Conservation (phyloP, 805 yeast genomes). For the Starmerella stigmatis region DNA sequence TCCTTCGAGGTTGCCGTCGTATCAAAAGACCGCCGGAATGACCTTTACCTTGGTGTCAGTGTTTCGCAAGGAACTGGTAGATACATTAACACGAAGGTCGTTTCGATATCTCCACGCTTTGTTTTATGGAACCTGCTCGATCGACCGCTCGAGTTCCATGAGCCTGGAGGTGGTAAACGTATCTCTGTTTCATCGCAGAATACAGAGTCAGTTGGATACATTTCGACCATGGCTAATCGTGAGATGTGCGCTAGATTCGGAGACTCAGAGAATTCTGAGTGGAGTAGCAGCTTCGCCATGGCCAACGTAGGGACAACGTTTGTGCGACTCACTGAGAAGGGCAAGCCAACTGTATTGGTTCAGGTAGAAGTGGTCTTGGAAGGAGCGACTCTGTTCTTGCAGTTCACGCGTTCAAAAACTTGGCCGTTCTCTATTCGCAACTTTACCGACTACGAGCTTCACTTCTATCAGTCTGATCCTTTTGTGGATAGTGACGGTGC, state of each 20-base stretch:
- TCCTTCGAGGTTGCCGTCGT: conserved; percentile 44
- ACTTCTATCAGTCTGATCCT: conserved; percentile 80
- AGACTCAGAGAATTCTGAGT: conserved; percentile 44
- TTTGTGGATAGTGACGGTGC: conserved; percentile 53
- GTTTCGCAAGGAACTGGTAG: conserved; percentile 72
- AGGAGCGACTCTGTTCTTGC: conserved; percentile 68
- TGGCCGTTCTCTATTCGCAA: conserved; percentile 95
- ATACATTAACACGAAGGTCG: conserved; percentile 63
- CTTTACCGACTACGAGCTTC: conserved; percentile 77
- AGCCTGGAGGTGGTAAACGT: conserved; percentile 23
- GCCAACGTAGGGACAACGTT: conserved; percentile 75
- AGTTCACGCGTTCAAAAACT: conserved; percentile 57
- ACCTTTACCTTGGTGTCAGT: conserved; percentile 60
- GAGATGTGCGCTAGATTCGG: conserved; percentile 29
- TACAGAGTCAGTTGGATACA: conserved; percentile 49
- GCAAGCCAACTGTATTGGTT: conserved; percentile 49
- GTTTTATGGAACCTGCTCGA: conserved; percentile 54
- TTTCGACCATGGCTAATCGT: conserved; percentile 29
- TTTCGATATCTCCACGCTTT: conserved; percentile 75
- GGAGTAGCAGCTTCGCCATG: conserved; percentile 84
- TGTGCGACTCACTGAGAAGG: conserved; percentile 55
- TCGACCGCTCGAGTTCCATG: conserved; percentile 37
- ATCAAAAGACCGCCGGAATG: conserved; percentile 33
- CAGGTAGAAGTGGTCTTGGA: conserved; percentile 70
- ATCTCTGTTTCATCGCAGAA: conserved; percentile 37